Conservation (phyloP, 2,329 filamentous ascomycete species). For the Fusarium keratoplasticum region DNA sequence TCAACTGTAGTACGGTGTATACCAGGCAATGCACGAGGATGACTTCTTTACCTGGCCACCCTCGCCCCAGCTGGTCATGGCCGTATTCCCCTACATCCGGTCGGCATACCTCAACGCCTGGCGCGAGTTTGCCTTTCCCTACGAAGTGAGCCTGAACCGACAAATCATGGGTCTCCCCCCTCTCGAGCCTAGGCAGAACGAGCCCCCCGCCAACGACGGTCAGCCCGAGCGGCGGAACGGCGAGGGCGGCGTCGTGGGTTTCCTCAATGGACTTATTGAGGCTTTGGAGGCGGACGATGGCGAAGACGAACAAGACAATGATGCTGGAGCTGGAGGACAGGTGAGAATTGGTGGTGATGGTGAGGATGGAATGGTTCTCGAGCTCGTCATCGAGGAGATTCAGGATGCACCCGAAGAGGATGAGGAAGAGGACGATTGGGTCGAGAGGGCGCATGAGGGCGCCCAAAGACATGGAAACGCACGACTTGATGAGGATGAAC, state of each 20-base stretch:
- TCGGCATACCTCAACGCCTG: conserved; percentile 61
- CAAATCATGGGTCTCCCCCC: conserved; percentile 56
- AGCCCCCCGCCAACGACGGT: conserved; percentile 22
- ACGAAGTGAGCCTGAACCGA: conserved; percentile 62
- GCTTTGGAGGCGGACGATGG: conserved; percentile 51
- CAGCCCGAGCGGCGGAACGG: conserved; percentile 37
- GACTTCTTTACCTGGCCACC: conserved; percentile 65
- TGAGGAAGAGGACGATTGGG: conserved; percentile 54
- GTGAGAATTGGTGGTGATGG: conserved; percentile 39
- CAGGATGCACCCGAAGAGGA: conserved; percentile 56
- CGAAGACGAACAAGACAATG: conserved; percentile 40
- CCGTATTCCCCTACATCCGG: conserved; percentile 60
- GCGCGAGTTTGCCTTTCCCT: conserved; percentile 57
- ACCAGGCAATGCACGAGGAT: conserved; percentile 58
- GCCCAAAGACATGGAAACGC: conserved; percentile 19
- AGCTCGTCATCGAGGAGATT: conserved; percentile 50
- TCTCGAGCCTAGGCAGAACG: conserved; percentile 41
- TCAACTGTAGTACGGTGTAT: conserved; percentile 58
- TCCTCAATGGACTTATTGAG: conserved; percentile 53
- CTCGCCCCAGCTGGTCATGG: conserved; percentile 62
- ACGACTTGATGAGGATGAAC: conserved; percentile 9
- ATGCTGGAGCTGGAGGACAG: conserved; percentile 18
- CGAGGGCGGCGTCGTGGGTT: conserved; percentile 49
- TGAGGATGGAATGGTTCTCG: conserved; percentile 47
- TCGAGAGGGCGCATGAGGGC: conserved; percentile 35